Evolutionary conservation across 1,139 yeast species (phyloP).

Genomic region (Debaryomycetaceae sp.): DNA sequence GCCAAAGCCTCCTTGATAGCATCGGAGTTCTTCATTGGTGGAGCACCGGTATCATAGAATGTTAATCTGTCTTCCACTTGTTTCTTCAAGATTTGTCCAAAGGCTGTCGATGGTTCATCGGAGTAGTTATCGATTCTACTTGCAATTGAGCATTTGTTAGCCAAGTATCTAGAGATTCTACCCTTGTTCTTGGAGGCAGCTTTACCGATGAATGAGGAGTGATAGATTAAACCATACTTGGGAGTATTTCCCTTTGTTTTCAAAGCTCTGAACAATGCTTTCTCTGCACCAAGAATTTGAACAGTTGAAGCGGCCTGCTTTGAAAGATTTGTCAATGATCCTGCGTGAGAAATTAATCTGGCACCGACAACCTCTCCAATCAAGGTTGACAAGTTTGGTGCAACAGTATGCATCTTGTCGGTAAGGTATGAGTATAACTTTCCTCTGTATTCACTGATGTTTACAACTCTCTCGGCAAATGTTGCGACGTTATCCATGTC

Average conservation of each 20-base stretch:
- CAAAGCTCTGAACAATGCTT: slow-evolving; percentile 96
- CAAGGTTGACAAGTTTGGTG: slow-evolving; percentile 92
- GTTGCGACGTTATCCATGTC: slow-evolving; percentile 84
- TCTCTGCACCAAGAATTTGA: slow-evolving; percentile 98
- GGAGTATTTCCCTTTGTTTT: slow-evolving; percentile 99
- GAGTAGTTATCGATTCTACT: slow-evolving; percentile 96
- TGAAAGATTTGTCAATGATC: slow-evolving; percentile 88
- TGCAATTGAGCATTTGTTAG: slow-evolving; percentile 98
- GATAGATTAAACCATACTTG: slow-evolving; percentile 95
- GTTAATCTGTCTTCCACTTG: slow-evolving; percentile 97
- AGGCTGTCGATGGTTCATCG: slow-evolving; percentile 79
- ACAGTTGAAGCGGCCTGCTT: slow-evolving; percentile 99
- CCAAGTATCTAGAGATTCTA: slow-evolving; percentile 96
- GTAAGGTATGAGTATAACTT: slow-evolving; percentile 84
- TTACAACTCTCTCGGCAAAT: slow-evolving; percentile 92
- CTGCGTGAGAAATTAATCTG: slow-evolving; percentile 95
- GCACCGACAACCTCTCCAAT: slow-evolving; percentile 99
- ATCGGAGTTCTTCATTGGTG: slow-evolving; percentile 94
- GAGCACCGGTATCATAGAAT: slow-evolving; percentile 93
- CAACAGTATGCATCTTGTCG: slow-evolving; percentile 96
- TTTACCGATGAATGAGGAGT: slow-evolving; percentile 95
- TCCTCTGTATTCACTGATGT: slow-evolving; percentile 92
- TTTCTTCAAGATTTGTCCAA: slow-evolving; percentile 86
- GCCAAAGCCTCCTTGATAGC: slow-evolving; percentile 91
- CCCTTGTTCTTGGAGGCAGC: slow-evolving; percentile 98